Percentiles rank a stretch among this genome's conserved stretches.
Evolutionary conservation across 495 filamentous ascomycete genomes (phyloP).

Genomic region (Opeltia flavorubescens): DNA sequence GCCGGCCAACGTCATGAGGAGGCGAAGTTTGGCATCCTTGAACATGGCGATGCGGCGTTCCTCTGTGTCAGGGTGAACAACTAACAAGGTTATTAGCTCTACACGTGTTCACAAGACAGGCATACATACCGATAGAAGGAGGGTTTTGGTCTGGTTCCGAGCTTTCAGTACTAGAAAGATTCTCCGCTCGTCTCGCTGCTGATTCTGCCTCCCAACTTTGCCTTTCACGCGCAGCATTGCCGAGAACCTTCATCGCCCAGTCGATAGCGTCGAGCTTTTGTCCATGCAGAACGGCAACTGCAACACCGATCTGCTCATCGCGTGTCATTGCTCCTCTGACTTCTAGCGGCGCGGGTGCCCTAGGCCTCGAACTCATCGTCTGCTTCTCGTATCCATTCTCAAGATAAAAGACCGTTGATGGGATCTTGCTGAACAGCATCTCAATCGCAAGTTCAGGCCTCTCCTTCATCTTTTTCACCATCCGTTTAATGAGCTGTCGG

Average conservation of each 20-base stretch:
- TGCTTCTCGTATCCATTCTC: conserved; percentile 85
- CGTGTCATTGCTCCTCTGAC: conserved; percentile 53
- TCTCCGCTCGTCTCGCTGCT: conserved; percentile 34
- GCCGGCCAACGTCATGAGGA: conserved; percentile 66
- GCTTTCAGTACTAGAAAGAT: conserved; percentile 1
- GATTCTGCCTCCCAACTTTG: conserved; percentile 65
- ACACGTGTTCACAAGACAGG: conserved; percentile 11
- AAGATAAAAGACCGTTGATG: conserved; percentile 66
- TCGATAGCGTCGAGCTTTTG: conserved; percentile 57
- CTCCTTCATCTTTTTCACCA: conserved; percentile 67
- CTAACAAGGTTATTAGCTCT: conserved; percentile 21
- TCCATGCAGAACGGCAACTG: conserved; percentile 64
- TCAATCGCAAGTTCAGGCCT: conserved; percentile 75
- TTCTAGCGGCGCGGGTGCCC: conserved; percentile 62
- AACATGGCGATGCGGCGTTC: conserved; percentile 60
- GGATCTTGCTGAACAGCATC: conserved; percentile 87
- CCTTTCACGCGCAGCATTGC: conserved; percentile 55
- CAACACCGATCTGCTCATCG: conserved; percentile 62
- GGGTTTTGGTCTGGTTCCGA: conserved; percentile 20
- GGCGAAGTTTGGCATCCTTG: conserved; percentile 77
- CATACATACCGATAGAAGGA: conserved; percentile 31
- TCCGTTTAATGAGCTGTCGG: conserved; percentile 60
- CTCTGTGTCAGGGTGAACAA: conserved; percentile 55
- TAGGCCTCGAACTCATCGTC: conserved; percentile 41
- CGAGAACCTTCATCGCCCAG: conserved; percentile 65